These are phyloP conservation scores for Gentiana dahurica DNA, from an alignment of 257 asterid genomes.

Conservation along the genomic window DNA sequence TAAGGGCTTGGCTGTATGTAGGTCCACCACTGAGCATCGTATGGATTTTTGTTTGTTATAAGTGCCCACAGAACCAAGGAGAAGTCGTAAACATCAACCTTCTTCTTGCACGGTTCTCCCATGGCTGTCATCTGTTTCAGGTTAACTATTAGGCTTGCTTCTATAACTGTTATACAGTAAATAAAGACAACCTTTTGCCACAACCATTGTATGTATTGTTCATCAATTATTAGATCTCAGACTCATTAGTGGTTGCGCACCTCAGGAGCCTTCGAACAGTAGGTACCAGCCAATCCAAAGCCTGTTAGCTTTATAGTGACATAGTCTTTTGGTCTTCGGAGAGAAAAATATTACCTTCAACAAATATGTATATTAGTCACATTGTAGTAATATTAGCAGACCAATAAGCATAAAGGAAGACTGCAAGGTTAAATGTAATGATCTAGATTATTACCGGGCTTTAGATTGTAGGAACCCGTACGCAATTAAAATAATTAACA, in stretches of 20 bases:
- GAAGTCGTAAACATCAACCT: slow-evolving; percentile 66
- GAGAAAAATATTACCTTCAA: slow-evolving; percentile 52
- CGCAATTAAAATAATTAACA: no score
- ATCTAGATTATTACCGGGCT: slow-evolving; percentile 38
- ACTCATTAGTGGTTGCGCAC: slow-evolving; percentile 5
- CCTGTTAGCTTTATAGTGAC: slow-evolving; percentile 43
- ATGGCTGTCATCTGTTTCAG: slow-evolving; percentile 36
- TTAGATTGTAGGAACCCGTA: no score
- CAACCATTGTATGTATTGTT: neutral
- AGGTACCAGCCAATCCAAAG: slow-evolving; percentile 59
- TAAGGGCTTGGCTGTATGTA: no score
- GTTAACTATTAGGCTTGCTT: slow-evolving; percentile 9
- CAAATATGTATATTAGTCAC: neutral
- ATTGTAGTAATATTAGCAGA: no score
- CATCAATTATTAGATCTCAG: neutral
- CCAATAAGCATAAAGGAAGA: no score
- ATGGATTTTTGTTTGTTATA: slow-evolving; percentile 50
- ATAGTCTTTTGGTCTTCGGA: slow-evolving; percentile 31
- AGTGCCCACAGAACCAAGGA: slow-evolving; percentile 61
- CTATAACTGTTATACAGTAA: no score
- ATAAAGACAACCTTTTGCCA: no score
- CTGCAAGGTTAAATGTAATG: neutral
- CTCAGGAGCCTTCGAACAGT: slow-evolving; percentile 81
- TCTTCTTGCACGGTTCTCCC: slow-evolving; percentile 39
- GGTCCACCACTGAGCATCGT: no score